Conservation (phyloP, 2,329 filamentous ascomycete species). For the Aureobasidium musti region DNA sequence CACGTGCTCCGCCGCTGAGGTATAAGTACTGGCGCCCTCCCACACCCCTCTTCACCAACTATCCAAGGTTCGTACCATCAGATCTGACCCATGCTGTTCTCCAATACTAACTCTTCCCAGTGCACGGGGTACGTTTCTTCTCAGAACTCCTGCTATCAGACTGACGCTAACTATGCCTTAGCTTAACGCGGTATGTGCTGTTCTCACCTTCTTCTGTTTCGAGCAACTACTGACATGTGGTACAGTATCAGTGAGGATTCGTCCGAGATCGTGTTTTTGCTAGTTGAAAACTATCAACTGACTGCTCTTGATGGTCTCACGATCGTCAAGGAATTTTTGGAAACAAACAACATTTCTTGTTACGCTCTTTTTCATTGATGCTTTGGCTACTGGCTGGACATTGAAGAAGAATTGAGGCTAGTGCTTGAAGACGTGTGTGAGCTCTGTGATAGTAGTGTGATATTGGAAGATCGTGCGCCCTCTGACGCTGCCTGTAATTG, state of each 20-base stretch:
- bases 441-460: not conserved
- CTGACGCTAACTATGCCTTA: too few species aligned
- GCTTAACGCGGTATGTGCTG: not conserved
- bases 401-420: constrained; percentile 50
- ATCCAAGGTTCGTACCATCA: constrained; percentile 4
- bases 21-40: not conserved
- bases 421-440: not conserved
- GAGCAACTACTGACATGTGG: not conserved
- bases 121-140: not conserved
- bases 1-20: not conserved
- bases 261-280: constrained; percentile 86
- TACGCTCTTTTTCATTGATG: constrained; percentile 56
- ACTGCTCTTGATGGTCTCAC: constrained; percentile 71
- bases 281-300: constrained; percentile 84
- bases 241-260: constrained; percentile 73
- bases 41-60: constrained; percentile 5
- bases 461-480: not conserved
- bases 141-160: too few species aligned
- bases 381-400: constrained; percentile 48
- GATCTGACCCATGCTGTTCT: not conserved
- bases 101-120: not conserved
- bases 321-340: constrained; percentile 80
- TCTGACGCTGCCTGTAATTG: too few species aligned
- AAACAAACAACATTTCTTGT: constrained; percentile 41
- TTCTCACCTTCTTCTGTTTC: not conserved